These are phyloP conservation scores for Acer saccharum DNA, from an alignment of 345 rosid species.

Conservation along the genomic window DNA sequence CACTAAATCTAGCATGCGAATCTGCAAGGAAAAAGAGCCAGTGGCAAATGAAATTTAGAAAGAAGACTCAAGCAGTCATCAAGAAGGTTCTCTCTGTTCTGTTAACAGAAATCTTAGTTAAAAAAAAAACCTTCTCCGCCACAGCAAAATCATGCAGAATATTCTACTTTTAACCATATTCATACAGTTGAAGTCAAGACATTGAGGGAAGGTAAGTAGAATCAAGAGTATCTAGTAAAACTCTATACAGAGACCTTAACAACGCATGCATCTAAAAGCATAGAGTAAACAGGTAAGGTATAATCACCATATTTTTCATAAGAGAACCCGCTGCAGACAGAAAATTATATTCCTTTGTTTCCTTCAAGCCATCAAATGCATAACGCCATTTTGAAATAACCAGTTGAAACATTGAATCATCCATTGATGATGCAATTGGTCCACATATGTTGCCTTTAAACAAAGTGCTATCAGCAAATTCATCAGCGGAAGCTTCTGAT, in stretches of 20 bases:
- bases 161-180: neutral
- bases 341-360: constrained; percentile 77
- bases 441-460: constrained; percentile 83
- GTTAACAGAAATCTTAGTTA: neutral
- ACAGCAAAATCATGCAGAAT: neutral
- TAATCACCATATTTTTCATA: constrained; percentile 75
- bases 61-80: neutral
- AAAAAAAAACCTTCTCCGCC: neutral
- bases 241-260: neutral
- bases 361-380: constrained; percentile 84
- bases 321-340: constrained; percentile 80
- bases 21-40: constrained; percentile 49
- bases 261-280: neutral
- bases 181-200: neutral
- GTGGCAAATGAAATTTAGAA: neutral
- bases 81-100: neutral
- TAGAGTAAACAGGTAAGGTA: constrained; percentile 13
- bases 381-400: constrained; percentile 81
- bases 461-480: constrained; percentile 42
- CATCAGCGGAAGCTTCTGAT: constrained; percentile 32
- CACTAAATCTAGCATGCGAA: constrained; percentile 73
- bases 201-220: neutral
- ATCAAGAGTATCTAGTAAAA: neutral
- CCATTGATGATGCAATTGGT: constrained; percentile 89
- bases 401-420: constrained; percentile 84